A percentile compares a stretch with the other conserved stretches of the same genome.
These are phyloP conservation scores for Backusella tarrabulga DNA, from an alignment of 192 early-diverging fungal genomes.

Conservation along the genomic window DNA sequence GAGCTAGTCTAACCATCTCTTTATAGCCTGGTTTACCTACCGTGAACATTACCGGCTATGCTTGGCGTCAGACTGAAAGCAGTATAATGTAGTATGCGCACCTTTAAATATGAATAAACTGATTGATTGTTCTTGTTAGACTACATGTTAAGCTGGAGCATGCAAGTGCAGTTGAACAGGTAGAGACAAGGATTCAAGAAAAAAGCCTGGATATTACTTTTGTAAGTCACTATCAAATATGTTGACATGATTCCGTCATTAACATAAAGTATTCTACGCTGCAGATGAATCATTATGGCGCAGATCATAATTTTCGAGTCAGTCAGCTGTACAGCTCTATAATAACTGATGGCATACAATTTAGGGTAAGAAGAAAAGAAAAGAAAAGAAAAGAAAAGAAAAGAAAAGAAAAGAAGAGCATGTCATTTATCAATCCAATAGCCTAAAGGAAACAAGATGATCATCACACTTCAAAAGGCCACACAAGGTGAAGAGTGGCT, in stretches of 20 bases:
- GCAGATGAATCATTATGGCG: slow-evolving; percentile 22
- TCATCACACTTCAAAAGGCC: slow-evolving; percentile 20
- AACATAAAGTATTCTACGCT: slow-evolving; percentile 5
- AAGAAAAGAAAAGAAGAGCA: background rate
- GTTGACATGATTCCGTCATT: background rate
- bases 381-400: background rate
- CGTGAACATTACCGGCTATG: background rate
- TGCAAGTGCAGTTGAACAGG: slow-evolving; percentile 5
- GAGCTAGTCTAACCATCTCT: background rate
- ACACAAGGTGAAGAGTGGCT: slow-evolving; percentile 23
- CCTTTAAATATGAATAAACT: background rate
- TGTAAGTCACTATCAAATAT: slow-evolving; percentile 6
- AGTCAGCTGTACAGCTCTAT: slow-evolving; percentile 13
- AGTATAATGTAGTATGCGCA: background rate
- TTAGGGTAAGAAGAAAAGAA: slow-evolving; percentile 5
- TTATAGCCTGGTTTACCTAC: background rate
- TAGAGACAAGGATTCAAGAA: slow-evolving; percentile 8
- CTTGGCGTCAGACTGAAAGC: background rate
- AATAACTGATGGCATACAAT: slow-evolving; percentile 6
- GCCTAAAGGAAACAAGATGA: slow-evolving; percentile 20
- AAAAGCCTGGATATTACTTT: slow-evolving; percentile 20
- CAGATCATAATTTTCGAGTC: slow-evolving; percentile 23
- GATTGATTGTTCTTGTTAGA: background rate
- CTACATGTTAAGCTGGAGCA: background rate
- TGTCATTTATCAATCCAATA: background rate